Evolutionary conservation across 352 stramenopile genomes (phyloP).

Genomic region (Phytophthora citrophthora): DNA sequence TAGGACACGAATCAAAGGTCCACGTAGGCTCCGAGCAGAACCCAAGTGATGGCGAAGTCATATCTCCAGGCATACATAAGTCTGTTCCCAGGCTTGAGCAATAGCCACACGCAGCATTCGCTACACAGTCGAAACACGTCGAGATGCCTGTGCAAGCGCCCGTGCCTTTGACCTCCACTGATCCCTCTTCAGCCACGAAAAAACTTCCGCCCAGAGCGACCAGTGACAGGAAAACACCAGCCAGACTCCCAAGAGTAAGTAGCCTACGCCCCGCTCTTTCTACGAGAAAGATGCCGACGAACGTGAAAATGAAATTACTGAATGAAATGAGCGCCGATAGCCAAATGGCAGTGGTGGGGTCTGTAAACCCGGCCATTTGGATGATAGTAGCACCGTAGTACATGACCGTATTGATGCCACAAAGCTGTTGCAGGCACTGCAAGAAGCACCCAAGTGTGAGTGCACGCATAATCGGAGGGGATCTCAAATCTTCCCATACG

Average conservation of each 20-base stretch:
- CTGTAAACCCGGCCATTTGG: slow-evolving; percentile 75
- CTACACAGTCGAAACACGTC: slow-evolving; percentile 77
- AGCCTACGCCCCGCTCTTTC: slow-evolving; percentile 22
- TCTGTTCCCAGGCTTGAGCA: slow-evolving; percentile 17
- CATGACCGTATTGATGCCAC: slow-evolving; percentile 88
- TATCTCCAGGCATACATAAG: slow-evolving; percentile 39
- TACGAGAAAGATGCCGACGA: slow-evolving; percentile 29
- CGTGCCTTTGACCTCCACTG: slow-evolving; percentile 16
- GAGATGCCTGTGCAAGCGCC: slow-evolving; percentile 43
- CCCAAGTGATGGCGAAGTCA: slow-evolving; percentile 12
- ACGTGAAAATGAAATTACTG: slow-evolving; percentile 35
- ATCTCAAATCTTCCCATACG: slow-evolving; percentile 42
- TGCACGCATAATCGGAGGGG: slow-evolving; percentile 39
- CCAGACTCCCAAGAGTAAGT: slow-evolving; percentile 21
- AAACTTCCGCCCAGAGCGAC: slow-evolving; percentile 27
- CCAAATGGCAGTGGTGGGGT: slow-evolving; percentile 76
- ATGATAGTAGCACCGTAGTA: slow-evolving; percentile 85
- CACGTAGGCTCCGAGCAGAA: slow-evolving; percentile 38
- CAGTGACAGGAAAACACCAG: slow-evolving; percentile 22
- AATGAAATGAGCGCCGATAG: slow-evolving; percentile 64
- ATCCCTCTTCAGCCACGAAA: slow-evolving; percentile 22
- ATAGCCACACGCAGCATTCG: slow-evolving; percentile 53
- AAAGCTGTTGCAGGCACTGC: slow-evolving; percentile 63
- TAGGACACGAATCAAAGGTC: slow-evolving; percentile 58
- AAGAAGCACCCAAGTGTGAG: slow-evolving; percentile 57